Evolutionary conservation across 73 alveolate genomes (phyloP).

Genomic region (Paramecium sexaurelia): DNA sequence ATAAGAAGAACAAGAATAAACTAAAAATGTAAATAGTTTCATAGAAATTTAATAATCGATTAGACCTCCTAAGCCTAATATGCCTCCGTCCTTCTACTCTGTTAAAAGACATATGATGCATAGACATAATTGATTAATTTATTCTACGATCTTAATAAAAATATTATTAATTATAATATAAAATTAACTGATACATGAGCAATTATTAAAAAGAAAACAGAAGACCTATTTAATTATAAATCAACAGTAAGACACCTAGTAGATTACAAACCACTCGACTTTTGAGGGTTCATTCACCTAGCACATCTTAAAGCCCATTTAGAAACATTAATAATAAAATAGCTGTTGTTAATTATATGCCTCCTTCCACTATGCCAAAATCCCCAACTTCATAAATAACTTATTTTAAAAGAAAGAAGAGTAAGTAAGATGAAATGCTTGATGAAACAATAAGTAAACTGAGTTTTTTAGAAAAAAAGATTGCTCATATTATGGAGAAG

Average conservation of each 20-base stretch:
- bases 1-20: not conserved
- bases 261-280: not conserved
- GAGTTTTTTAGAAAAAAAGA: conserved; percentile 14
- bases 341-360: not conserved
- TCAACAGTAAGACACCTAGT: not conserved
- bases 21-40: not conserved
- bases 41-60: conserved; percentile 8
- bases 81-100: conserved; percentile 43
- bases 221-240: not conserved
- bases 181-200: not conserved
- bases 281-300: not conserved
- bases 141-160: not conserved
- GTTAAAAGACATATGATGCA: conserved; percentile 37
- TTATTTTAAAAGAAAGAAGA: not conserved
- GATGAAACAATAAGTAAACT: conserved; percentile 34
- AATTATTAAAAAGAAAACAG: not conserved
- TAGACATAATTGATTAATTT: conserved; percentile 5
- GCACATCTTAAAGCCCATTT: conserved; percentile 36
- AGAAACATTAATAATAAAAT: not conserved
- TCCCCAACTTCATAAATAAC: not conserved
- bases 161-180: not conserved
- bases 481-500: conserved; percentile 9
- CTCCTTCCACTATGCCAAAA: not conserved
- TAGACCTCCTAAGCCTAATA: conserved; percentile 38
- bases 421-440: not conserved